Base-by-base conservation (phyloP, 768 basidiomycete species). In the Dioszegia hungarica region DNA sequence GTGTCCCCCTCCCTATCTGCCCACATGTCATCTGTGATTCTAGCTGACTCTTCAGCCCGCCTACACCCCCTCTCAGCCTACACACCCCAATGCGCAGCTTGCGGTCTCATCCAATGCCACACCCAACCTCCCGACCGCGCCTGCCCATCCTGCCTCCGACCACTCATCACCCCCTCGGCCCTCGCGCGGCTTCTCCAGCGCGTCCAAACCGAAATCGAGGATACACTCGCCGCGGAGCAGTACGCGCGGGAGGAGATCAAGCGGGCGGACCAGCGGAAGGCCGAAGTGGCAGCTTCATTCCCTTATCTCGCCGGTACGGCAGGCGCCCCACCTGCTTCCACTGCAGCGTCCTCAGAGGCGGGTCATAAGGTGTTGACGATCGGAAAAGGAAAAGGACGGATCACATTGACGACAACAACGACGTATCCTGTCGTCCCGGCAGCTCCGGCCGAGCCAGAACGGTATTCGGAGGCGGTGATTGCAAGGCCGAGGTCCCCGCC, bases 91-190 rank as follows among this genome's bases (percentile, higher is more conserved):
- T 78, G 77, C 57, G 46, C 68, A 3, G 48, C 64, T 19, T 78
- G 77, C 60, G 77, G 77, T 10, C 54, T 78, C 11, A 70, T 73
- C 9, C 54, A 75, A 15, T 78, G 77, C 56, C 45, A 52, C 12
- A 44, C 77, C 8, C 77, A 77, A n/a, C 61, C 66, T 9, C 66
- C 72, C n/a, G 62, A 75, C 31, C 63, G 62, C 19, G 72, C 76
- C 12, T 78, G 77, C 57, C 77, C 77, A 27, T 76, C 70, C 24
- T 78, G 77, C 57, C 22, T 33, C 28, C 43, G 55, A 19, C 47
- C 62, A 4, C 57, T 76, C 0, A 50, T 69, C 28, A 57, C 62
- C 15, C 63, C 68, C 9, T 57, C 69, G 31, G 56, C 63, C 34
- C 61, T 66, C 25, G 57, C 72, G 17, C 61, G 75, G 2, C 62